Percentiles rank a stretch among this genome's conserved stretches.
phyloP scores from a whole-genome alignment of 768 basidiomycete species.

The Hemileccinum impolitum region DNA sequence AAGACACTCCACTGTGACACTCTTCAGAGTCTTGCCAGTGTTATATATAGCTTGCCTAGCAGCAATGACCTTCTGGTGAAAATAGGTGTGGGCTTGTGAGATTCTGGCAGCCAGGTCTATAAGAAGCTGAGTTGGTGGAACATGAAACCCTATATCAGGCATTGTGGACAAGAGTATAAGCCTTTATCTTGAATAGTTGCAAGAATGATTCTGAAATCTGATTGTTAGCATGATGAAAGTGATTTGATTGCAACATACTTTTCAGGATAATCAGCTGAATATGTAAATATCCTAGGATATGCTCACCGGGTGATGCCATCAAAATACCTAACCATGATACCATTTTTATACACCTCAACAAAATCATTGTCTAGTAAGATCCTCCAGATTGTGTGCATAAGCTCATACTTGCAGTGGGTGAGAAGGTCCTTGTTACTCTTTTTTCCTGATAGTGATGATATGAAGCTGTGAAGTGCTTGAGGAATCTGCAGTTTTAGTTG shows the following conservation, averaged over 20 bases:
- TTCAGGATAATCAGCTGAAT: not conserved
- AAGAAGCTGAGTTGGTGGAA: not conserved
- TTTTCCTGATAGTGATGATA: not conserved
- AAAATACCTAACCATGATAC: not conserved
- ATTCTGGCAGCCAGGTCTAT: not conserved
- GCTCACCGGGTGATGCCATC: not conserved
- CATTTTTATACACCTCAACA: not conserved
- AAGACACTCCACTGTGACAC: no score
- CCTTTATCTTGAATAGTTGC: not conserved
- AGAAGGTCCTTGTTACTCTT: not conserved
- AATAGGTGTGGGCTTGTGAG: no score
- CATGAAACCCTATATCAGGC: not conserved
- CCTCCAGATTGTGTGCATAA: conserved; percentile 1
- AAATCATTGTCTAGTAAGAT: conserved; percentile 1
- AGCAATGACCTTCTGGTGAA: not conserved
- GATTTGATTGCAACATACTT: not conserved
- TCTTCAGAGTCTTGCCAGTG: not conserved
- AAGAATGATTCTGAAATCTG: not conserved
- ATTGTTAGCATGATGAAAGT: no score
- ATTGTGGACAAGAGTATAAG: not conserved
- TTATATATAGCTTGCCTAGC: not conserved
- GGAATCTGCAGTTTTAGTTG: not conserved
- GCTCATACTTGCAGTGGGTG: not conserved
- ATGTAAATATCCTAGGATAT: not conserved
- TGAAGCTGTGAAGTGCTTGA: not conserved